These are phyloP conservation scores for Boletus edulis DNA, from an alignment of 768 basidiomycete genomes.

Conservation along the genomic window DNA sequence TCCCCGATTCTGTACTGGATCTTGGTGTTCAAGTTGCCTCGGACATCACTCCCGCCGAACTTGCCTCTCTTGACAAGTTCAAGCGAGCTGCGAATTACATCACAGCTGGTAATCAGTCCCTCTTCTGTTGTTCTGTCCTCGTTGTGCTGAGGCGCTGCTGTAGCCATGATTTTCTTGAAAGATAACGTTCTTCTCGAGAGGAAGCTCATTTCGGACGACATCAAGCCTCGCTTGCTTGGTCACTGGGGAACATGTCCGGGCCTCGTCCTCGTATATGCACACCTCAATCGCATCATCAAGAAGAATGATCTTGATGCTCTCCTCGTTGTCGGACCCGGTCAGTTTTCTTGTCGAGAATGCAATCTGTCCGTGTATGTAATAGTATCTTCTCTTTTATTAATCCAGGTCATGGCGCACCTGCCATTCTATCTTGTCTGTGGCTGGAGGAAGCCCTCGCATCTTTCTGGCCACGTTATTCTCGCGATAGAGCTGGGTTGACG, in stretches of 20 bases:
- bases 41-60: constrained; percentile 49
- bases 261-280: constrained; percentile 67
- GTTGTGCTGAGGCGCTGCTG: neutral
- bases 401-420: constrained; percentile 80
- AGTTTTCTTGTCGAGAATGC: constrained; percentile 1
- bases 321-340: constrained; percentile 79
- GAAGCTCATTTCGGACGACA: constrained; percentile 58
- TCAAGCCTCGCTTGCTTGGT: constrained; percentile 79
- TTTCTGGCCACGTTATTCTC: constrained; percentile 59
- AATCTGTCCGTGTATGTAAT: too few relatives aligned
- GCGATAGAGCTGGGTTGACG: constrained; percentile 55
- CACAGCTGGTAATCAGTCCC: constrained; percentile 52
- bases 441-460: constrained; percentile 69
- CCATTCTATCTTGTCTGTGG: constrained; percentile 82
- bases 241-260: constrained; percentile 88
- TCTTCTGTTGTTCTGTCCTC: neutral
- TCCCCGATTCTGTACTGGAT: constrained; percentile 57
- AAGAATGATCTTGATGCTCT: constrained; percentile 62
- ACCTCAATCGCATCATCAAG: constrained; percentile 62
- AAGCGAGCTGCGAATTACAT: constrained; percentile 67
- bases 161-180: constrained; percentile 85
- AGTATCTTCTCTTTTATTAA: neutral
- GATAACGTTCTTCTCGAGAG: constrained; percentile 67
- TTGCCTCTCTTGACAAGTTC: constrained; percentile 51
- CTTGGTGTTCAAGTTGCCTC: constrained; percentile 46